Evolutionary conservation across 108 stramenopile genomes (phyloP).

Genomic region (Pseudonitzschia multiseries): DNA sequence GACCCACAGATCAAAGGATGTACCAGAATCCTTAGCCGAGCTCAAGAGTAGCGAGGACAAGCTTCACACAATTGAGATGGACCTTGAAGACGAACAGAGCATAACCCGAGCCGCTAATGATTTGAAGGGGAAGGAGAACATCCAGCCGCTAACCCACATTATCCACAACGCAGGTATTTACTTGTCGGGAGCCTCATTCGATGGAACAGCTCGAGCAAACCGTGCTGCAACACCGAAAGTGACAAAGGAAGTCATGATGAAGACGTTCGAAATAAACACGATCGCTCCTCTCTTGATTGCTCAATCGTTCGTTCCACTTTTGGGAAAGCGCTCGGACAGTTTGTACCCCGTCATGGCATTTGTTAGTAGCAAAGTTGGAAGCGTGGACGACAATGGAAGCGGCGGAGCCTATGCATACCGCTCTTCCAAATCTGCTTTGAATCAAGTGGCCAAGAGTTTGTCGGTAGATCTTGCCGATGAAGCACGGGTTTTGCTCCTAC

Average conservation of each 20-base stretch:
- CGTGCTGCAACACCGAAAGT: conserved; percentile 18
- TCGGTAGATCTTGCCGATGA: conserved; percentile 32
- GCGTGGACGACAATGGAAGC: conserved; percentile 36
- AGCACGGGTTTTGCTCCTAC: conserved; percentile 24
- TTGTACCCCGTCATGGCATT: conserved; percentile 21
- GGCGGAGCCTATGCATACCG: conserved; percentile 47
- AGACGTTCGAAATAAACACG: conserved; percentile 40
- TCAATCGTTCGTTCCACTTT: conserved; percentile 29
- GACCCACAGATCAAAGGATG: conserved; percentile 4
- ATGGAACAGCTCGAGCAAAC: conserved; percentile 21
- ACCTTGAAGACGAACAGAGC: conserved; percentile 19
- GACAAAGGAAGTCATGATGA: conserved; percentile 31
- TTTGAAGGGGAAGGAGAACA: neutral
- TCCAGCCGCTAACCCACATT: conserved; percentile 18
- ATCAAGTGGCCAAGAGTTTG: conserved; percentile 45
- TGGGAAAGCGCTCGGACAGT: conserved; percentile 18
- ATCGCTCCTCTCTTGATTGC: conserved; percentile 35
- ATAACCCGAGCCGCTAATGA: conserved; percentile 9
- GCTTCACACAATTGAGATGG: conserved; percentile 9
- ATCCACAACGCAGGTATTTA: conserved; percentile 28
- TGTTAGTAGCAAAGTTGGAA: conserved; percentile 35
- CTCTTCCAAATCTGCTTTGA: conserved; percentile 42
- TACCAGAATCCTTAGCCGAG: neutral
- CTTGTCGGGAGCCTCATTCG: conserved; percentile 17
- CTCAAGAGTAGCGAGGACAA: neutral